Conservation (phyloP, 768 basidiomycete genomes). For the Polyporus arcularius region DNA sequence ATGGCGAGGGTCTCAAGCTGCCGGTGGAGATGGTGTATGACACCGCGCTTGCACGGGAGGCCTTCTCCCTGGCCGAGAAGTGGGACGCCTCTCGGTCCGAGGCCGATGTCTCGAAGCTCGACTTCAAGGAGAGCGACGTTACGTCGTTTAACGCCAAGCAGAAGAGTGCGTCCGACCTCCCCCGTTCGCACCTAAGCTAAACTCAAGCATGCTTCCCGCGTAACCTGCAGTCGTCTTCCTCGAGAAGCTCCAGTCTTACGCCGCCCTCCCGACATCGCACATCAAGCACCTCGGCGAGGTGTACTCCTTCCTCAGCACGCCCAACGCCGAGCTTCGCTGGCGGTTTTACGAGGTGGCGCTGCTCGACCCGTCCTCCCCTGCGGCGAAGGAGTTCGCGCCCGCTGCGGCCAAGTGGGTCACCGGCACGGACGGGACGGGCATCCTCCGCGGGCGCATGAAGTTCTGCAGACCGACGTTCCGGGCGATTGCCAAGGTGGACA, state of each 20-base stretch:
- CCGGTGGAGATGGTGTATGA: constrained; percentile 81
- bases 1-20: constrained; percentile 74
- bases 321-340: constrained; percentile 76
- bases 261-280: constrained; percentile 60
- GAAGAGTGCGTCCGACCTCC: constrained; percentile 49
- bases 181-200: background rate
- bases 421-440: constrained; percentile 55
- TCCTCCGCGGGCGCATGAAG: constrained; percentile 82
- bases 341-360: constrained; percentile 79
- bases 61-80: constrained; percentile 68
- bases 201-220: background rate
- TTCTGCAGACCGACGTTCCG: constrained; percentile 75
- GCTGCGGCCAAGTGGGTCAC: constrained; percentile 70
- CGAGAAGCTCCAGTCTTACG: constrained; percentile 68
- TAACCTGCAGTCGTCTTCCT: constrained; percentile 71
- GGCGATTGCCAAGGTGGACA: constrained; percentile 55
- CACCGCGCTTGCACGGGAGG: constrained; percentile 62
- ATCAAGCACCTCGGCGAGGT: constrained; percentile 56
- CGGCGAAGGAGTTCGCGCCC: constrained; percentile 49
- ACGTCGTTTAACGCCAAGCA: constrained; percentile 71
- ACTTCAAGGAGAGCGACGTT: constrained; percentile 64
- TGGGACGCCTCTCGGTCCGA: constrained; percentile 69
- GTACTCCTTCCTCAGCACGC: constrained; percentile 53
- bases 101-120: constrained; percentile 44
- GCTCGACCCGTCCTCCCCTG: constrained; percentile 44